Evolutionary conservation across 257 asterid genomes (phyloP).

Genomic region (Fraxinus americana): DNA sequence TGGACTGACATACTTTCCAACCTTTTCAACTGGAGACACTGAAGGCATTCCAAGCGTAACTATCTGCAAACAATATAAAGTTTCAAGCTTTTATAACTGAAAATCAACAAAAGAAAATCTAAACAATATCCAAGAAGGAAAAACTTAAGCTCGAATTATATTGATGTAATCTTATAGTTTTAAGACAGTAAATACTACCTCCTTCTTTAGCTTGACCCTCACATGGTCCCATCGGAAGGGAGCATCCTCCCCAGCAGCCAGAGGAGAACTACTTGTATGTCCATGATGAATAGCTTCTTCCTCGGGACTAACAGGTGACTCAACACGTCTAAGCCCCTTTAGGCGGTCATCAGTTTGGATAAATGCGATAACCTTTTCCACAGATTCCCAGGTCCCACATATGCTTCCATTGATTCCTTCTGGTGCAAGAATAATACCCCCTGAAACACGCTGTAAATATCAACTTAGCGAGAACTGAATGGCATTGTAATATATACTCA

Average conservation of each 20-base stretch:
- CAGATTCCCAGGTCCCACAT: conserved; percentile 74
- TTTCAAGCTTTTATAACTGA: not conserved
- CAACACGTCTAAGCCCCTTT: conserved; percentile 71
- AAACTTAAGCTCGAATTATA: not conserved
- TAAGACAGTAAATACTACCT: conserved; percentile 44
- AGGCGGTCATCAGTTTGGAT: conserved; percentile 74
- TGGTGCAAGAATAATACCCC: conserved; percentile 97
- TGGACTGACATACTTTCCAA: conserved; percentile 82
- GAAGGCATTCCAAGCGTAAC: conserved; percentile 96
- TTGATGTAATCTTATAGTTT: conserved; percentile 7
- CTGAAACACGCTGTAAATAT: conserved; percentile 92
- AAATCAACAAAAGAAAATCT: not conserved
- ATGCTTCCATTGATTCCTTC: conserved; percentile 98
- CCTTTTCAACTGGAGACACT: conserved; percentile 86
- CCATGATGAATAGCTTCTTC: conserved; percentile 99
- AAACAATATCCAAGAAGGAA: not conserved
- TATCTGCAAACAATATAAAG: conserved; percentile 52
- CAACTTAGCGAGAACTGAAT: conserved; percentile 69
- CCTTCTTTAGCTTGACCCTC: conserved; percentile 93
- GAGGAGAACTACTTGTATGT: conserved; percentile 80
- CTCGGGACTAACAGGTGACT: conserved; percentile 94
- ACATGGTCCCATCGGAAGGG: conserved; percentile 99
- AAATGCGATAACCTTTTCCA: conserved; percentile 72
- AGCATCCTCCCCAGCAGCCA: conserved; percentile 97
- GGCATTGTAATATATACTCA: not conserved